Evolutionary conservation across 108 stramenopile species (phyloP).

Genomic region (Nitzschia inconspicua): DNA sequence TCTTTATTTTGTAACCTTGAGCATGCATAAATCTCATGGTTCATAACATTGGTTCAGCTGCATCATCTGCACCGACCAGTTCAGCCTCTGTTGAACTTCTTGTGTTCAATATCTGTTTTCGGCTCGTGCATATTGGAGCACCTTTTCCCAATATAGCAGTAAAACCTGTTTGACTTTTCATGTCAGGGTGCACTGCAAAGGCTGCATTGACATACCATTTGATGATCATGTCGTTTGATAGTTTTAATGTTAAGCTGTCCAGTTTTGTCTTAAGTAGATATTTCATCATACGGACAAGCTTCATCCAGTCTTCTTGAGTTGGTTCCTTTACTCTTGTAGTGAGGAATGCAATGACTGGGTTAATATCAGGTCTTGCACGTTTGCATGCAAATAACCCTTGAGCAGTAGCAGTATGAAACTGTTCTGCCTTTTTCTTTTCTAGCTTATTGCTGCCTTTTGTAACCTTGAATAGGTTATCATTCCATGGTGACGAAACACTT

Average conservation of each 20-base stretch:
- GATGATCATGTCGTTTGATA: too few species aligned
- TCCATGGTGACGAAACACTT: too few species aligned
- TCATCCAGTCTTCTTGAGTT: conserved; percentile 33
- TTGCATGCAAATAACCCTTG: conserved; percentile 29
- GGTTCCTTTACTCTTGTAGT: conserved; percentile 29
- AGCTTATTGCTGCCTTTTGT: neutral
- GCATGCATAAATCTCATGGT: too few species aligned
- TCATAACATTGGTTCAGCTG: too few species aligned
- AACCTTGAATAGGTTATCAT: conserved; percentile 32
- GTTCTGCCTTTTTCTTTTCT: neutral
- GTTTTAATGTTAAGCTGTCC: too few species aligned
- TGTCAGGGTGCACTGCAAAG: conserved; percentile 46
- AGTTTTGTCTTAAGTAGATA: conserved; percentile 26
- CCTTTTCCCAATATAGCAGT: conserved; percentile 42
- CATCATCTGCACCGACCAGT: too few species aligned
- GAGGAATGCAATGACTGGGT: conserved; percentile 31
- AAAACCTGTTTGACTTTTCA: conserved; percentile 47
- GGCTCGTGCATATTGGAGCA: conserved; percentile 6
- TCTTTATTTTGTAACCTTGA: too few species aligned
- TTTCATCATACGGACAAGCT: conserved; percentile 26
- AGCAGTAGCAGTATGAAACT: conserved; percentile 38
- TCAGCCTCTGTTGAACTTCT: conserved; percentile 49
- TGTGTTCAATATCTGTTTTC: conserved; percentile 36
- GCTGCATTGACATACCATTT: conserved; percentile 42
- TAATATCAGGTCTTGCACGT: conserved; percentile 33